Evolutionary conservation across 2,329 filamentous ascomycete species (phyloP), one percentile per base, ranked within the genome.

Genomic region (Neofusicoccum kwambonambiense): DNA sequence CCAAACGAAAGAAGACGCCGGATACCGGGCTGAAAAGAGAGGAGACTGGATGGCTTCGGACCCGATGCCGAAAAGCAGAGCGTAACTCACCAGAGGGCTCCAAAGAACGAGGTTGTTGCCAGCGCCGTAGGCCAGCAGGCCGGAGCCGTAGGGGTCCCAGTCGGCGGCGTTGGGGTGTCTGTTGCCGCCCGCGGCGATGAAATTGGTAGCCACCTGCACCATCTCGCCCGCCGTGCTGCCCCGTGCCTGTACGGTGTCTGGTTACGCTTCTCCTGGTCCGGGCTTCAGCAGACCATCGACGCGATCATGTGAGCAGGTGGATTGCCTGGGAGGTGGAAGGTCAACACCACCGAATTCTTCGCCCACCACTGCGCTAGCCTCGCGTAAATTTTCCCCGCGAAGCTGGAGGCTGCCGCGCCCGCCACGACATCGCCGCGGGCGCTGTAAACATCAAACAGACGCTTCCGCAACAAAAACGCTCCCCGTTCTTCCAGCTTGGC

Each of bases 21-120:
- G 27, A 8, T 31, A 34, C 7, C 44, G 27, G n/a, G 13, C 27
- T 22, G 15, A 17, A 45, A 65, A 66, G 34, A 34, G 15, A 50
- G n/a, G 35, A 34, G 51, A 13, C 2, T 3, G 9, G 27, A 44
- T 17, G 9, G 52, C 15, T n/a, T 6, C 9, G 3, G 27, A 15
- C 11, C 15, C 11, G n/a, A 13, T 13, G 3, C 19, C 31, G 2
- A 3, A 37, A 13, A 42, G 27, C 27, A 31, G 27, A 31, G 27
- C 47, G 17, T 42, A 51, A 80, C 88, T 78, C 83, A 93, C 91
- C 75, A 84, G 78, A 64, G 93, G 93, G 74, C 88, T 83, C 95
- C 95, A 99, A 45, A 98, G 75, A 49, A 93, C 94, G 70, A 99
- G 85, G 78, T 95, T 95, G 70, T 89, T 88, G 77, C 96, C 92